Percentiles rank a stretch among this genome's conserved stretches.
These are phyloP conservation scores for Sutorius australiensis DNA, from an alignment of 768 basidiomycete species.

Conservation along the genomic window DNA sequence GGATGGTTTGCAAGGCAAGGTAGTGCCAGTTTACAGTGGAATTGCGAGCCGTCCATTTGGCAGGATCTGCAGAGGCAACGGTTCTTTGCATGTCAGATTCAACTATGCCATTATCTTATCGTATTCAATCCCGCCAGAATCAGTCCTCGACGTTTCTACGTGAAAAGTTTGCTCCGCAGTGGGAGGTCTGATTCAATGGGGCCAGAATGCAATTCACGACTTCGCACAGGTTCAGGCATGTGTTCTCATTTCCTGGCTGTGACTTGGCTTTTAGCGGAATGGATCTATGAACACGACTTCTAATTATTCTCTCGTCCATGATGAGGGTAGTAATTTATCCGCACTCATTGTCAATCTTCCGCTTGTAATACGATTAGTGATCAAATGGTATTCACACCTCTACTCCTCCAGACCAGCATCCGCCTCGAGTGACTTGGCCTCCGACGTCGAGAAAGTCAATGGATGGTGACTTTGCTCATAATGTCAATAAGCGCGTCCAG, in stretches of 20 bases:
- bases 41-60: background rate
- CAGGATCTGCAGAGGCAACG: background rate
- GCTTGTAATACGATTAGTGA: constrained; percentile 11
- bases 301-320: background rate
- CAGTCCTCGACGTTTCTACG: background rate
- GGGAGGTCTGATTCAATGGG: too few species aligned
- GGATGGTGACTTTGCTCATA: constrained; percentile 59
- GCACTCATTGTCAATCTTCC: background rate
- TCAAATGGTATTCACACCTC: constrained; percentile 23
- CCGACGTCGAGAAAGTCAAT: constrained; percentile 20
- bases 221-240: too few species aligned
- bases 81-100: background rate
- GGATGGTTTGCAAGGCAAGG: constrained; percentile 56
- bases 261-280: background rate
- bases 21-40: constrained; percentile 12
- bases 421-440: background rate
- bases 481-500: constrained; percentile 63
- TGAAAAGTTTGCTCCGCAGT: too few species aligned
- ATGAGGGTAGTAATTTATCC: constrained; percentile 2
- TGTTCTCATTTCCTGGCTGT: background rate
- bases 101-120: background rate
- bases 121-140: background rate
- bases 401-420: constrained; percentile 1
- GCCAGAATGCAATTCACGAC: too few species aligned
- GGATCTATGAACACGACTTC: background rate